These are phyloP conservation scores for Plasmodium malariae DNA, from an alignment of 169 alveolate genomes.

Conservation along the genomic window DNA sequence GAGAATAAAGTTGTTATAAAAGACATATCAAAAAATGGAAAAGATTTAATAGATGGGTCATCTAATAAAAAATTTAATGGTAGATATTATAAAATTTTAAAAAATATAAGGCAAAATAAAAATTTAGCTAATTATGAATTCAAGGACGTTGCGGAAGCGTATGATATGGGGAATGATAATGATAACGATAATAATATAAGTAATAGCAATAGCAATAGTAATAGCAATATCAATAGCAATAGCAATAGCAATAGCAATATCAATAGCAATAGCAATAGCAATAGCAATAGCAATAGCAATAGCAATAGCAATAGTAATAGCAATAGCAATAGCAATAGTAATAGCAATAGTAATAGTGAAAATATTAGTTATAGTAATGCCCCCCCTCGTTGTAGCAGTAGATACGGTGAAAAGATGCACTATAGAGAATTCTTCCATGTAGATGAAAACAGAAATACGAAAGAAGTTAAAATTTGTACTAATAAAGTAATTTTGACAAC, in stretches of 20 bases:
- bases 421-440: background rate
- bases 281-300: too few species aligned
- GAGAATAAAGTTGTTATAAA: constrained; percentile 12
- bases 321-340: background rate
- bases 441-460: background rate
- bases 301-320: too few species aligned
- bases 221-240: too few species aligned
- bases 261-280: too few species aligned
- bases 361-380: background rate
- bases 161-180: background rate
- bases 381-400: background rate
- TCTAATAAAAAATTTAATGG: constrained; percentile 27
- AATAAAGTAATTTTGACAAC: constrained; percentile 22
- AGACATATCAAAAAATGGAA: background rate
- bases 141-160: background rate
- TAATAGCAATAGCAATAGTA: background rate
- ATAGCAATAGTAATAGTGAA: background rate
- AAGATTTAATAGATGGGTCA: constrained; percentile 1
- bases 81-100: constrained; percentile 3
- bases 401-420: background rate
- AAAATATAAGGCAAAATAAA: background rate
- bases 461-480: background rate
- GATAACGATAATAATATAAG: background rate
- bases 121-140: background rate
- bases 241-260: too few species aligned